Conservation (phyloP, 768 basidiomycete genomes). For the Cantharellus anzutake region DNA sequence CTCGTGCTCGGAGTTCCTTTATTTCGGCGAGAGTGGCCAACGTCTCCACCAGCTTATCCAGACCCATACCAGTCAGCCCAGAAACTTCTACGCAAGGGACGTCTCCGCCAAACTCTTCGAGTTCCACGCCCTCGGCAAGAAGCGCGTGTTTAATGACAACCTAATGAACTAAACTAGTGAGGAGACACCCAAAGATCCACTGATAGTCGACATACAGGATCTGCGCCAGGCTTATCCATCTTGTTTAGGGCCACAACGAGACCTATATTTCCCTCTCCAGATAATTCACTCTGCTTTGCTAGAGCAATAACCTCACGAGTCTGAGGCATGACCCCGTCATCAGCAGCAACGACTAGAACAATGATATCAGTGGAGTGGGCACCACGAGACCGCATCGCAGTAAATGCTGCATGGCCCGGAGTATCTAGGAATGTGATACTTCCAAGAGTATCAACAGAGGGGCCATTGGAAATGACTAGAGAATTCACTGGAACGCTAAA, state of each 20-base stretch:
- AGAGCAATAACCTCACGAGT: constrained; percentile 89
- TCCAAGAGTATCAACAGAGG: constrained; percentile 12
- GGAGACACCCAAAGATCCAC: not conserved
- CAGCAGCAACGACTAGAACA: constrained; percentile 89
- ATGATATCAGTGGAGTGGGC: constrained; percentile 87
- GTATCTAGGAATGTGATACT: constrained; percentile 94
- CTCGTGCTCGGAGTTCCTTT: constrained; percentile 75
- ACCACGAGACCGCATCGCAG: constrained; percentile 92
- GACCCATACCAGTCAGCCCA: constrained; percentile 69
- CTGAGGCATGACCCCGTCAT: constrained; percentile 98
- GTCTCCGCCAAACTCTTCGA: constrained; percentile 84
- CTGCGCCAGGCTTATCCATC: constrained; percentile 72
- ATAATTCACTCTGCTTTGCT: constrained; percentile 34
- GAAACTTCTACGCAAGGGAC: constrained; percentile 81
- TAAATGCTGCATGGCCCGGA: constrained; percentile 96
- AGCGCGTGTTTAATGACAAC: constrained; percentile 59
- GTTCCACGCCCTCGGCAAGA: constrained; percentile 58
- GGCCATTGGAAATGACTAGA: constrained; percentile 16
- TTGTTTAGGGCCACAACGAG: constrained; percentile 97
- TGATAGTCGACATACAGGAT: constrained; percentile 38
- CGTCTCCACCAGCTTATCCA: constrained; percentile 79
- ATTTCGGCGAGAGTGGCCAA: constrained; percentile 79
- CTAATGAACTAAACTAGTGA: constrained; percentile 20
- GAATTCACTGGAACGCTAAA: constrained; percentile 72
- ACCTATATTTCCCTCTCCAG: constrained; percentile 34